phyloP scores from a whole-genome alignment of 2,329 filamentous ascomycete genomes.

The Xylaria sp. region DNA sequence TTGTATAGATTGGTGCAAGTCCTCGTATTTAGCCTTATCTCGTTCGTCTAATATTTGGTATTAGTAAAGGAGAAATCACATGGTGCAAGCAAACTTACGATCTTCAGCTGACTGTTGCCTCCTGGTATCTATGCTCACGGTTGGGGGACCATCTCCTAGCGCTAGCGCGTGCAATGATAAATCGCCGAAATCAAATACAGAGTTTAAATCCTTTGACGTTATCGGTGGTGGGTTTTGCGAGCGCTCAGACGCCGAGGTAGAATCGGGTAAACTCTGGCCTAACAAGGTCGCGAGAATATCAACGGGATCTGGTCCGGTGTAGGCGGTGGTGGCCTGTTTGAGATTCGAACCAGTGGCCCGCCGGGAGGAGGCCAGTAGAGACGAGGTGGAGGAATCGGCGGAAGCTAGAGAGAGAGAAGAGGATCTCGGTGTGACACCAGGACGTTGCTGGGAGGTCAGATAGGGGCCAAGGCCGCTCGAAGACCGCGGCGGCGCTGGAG shows the following conservation, averaged over 20 bases:
- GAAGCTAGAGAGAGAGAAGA: slow-evolving; percentile 81
- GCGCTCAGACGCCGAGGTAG: slow-evolving; percentile 13
- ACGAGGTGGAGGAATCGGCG: slow-evolving; percentile 75
- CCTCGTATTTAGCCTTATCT: slow-evolving; percentile 85
- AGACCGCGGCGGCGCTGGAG: slow-evolving; percentile 71
- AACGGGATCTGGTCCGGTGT: slow-evolving; percentile 70
- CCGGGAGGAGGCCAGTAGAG: slow-evolving; percentile 69
- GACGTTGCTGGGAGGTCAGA: slow-evolving; percentile 66
- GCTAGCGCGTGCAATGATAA: slow-evolving; percentile 78
- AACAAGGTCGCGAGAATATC: slow-evolving; percentile 66
- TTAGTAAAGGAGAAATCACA: slow-evolving; percentile 30
- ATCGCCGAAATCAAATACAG: slow-evolving; percentile 78
- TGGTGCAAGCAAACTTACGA: slow-evolving; percentile 59
- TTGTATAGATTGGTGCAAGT: slow-evolving; percentile 85
- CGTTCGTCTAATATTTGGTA: slow-evolving; percentile 64
- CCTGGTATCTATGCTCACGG: slow-evolving; percentile 45
- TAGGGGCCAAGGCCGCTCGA: slow-evolving; percentile 72
- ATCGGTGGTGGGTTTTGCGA: slow-evolving; percentile 36
- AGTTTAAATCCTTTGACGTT: slow-evolving; percentile 60
- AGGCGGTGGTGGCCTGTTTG: slow-evolving; percentile 60
- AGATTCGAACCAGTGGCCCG: slow-evolving; percentile 71
- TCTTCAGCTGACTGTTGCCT: slow-evolving; percentile 70
- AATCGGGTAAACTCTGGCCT: slow-evolving; percentile 26
- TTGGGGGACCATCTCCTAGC: slow-evolving; percentile 39
- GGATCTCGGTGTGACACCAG: slow-evolving; percentile 67